Evolutionary conservation across 805 yeast species (phyloP).

Genomic region (Yueomyces sp.): DNA sequence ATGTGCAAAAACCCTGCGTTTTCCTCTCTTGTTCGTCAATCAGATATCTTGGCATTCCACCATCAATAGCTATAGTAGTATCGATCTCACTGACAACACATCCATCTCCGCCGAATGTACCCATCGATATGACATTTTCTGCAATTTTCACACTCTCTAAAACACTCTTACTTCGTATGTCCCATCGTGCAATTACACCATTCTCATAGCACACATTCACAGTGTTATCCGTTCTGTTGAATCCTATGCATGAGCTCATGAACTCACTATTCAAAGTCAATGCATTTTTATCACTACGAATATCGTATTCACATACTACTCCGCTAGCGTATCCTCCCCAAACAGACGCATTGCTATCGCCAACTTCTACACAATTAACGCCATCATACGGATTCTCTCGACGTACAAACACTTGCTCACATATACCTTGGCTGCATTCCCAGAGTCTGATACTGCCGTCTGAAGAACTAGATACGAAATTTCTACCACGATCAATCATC

Average conservation of each 20-base stretch:
- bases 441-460: slow-evolving; percentile 50
- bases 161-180: slow-evolving; percentile 16
- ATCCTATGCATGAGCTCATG: slow-evolving; percentile 6
- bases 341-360: neutral
- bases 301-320: slow-evolving; percentile 29
- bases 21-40: neutral
- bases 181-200: slow-evolving; percentile 30
- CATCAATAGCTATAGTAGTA: neutral
- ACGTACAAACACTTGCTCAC: slow-evolving; percentile 30
- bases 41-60: neutral
- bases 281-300: slow-evolving; percentile 8
- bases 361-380: slow-evolving; percentile 15
- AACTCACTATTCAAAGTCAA: slow-evolving; percentile 13
- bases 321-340: slow-evolving; percentile 28
- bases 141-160: neutral
- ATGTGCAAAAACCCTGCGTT: neutral
- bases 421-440: slow-evolving; percentile 52
- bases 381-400: slow-evolving; percentile 25
- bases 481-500: slow-evolving; percentile 53
- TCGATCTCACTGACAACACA: neutral
- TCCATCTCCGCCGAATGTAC: neutral
- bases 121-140: neutral
- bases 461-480: slow-evolving; percentile 39
- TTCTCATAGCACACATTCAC: slow-evolving; percentile 24
- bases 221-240: too few relatives aligned